Percentiles rank a stretch among this genome's conserved stretches.
Conservation (phyloP, 2,329 filamentous ascomycete genomes). For the Aureobasidium pullulans region DNA sequence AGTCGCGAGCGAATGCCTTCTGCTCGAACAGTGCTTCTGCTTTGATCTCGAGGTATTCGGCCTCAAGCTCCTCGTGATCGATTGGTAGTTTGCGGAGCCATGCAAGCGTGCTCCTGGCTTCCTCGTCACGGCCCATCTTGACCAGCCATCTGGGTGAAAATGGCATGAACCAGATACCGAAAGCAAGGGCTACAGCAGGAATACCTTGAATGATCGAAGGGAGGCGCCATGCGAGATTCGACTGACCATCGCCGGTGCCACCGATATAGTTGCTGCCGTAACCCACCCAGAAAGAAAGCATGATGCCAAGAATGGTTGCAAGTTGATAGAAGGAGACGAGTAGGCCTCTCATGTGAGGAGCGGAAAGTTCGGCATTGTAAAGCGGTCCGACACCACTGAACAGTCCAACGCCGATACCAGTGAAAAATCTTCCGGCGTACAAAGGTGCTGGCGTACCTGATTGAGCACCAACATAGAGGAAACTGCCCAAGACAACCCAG, state of each 20-base stretch:
- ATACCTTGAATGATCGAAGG: conserved; percentile 65
- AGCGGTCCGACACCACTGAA: conserved; percentile 47
- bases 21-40: conserved; percentile 73
- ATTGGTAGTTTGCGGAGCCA: conserved; percentile 53
- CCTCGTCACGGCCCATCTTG: conserved; percentile 60
- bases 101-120: conserved; percentile 58
- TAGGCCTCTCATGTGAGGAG: conserved; percentile 60
- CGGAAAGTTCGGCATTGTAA: conserved; percentile 41
- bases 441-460: background rate
- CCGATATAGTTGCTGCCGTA: conserved; percentile 36
- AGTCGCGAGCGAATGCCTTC: conserved; percentile 51
- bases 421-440: conserved; percentile 5
- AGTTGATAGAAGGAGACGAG: conserved; percentile 60
- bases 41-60: conserved; percentile 79
- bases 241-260: conserved; percentile 50
- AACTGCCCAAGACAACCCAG: conserved; percentile 29
- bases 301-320: conserved; percentile 49
- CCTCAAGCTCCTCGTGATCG: conserved; percentile 61
- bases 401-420: conserved; percentile 19
- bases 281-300: conserved; percentile 43
- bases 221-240: conserved; percentile 56
- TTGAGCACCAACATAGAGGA: conserved; percentile 16
- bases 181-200: conserved; percentile 57
- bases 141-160: conserved; percentile 71
- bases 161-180: conserved; percentile 72